Conservation (phyloP, 2,329 filamentous ascomycete species). For the Phialemonium atrogriseum region DNA sequence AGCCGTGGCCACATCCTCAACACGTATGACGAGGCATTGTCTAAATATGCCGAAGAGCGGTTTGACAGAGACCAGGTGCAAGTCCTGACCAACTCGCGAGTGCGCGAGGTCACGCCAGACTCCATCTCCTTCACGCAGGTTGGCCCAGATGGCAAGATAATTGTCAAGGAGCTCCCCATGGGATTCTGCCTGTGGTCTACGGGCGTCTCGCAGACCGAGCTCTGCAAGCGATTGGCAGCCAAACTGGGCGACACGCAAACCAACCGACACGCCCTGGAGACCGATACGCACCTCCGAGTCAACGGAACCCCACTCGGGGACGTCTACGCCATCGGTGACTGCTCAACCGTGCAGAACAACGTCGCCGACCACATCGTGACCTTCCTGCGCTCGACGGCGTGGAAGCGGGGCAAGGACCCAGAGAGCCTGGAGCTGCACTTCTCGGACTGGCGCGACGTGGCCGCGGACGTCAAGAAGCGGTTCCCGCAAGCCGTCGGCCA, state of each 20-base stretch:
- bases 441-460: conserved; percentile 78
- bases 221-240: conserved; percentile 68
- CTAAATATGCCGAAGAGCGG: conserved; percentile 81
- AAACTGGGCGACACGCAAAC: conserved; percentile 70
- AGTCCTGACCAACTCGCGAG: conserved; percentile 84
- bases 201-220: conserved; percentile 77
- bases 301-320: conserved; percentile 85
- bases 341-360: conserved; percentile 95
- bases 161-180: conserved; percentile 92
- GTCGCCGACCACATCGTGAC: conserved; percentile 82
- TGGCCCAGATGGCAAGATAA: conserved; percentile 57
- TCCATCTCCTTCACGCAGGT: conserved; percentile 86
- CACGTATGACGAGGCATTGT: conserved; percentile 93
- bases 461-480: conserved; percentile 71
- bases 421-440: conserved; percentile 83
- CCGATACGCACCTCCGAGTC: conserved; percentile 84
- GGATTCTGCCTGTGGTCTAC: conserved; percentile 98
- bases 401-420: conserved; percentile 85
- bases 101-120: conserved; percentile 78
- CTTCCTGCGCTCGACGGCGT: conserved; percentile 83
- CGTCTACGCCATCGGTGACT: conserved; percentile 95
- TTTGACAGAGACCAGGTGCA: conserved; percentile 89
- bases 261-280: conserved; percentile 88
- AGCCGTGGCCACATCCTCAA: conserved; percentile 92
- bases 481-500: conserved; percentile 89